Conservation (phyloP, 495 filamentous ascomycete genomes). For the Delitschia confertaspora region DNA sequence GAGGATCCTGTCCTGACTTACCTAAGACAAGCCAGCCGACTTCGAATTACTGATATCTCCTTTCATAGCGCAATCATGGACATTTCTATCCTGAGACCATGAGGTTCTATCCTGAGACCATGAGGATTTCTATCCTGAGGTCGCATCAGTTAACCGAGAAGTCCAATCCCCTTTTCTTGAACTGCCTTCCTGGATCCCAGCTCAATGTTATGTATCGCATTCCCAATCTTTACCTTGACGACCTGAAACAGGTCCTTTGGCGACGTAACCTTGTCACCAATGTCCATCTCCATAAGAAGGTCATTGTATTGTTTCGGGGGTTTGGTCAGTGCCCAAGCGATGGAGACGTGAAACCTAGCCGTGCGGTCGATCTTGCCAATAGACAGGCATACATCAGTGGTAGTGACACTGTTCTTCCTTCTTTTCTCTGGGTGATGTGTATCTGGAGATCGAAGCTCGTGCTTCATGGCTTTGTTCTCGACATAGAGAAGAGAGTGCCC, state of each 20-base stretch:
- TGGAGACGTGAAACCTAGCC: constrained; percentile 65
- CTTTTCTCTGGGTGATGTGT: constrained; percentile 4
- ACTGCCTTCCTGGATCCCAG: background rate
- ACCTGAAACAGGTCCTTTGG: constrained; percentile 33
- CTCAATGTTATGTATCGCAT: constrained; percentile 41
- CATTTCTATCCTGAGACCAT: too few species aligned
- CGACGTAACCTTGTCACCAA: constrained; percentile 26
- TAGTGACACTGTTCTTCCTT: constrained; percentile 1
- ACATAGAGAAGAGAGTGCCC: constrained; percentile 67
- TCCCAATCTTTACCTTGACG: constrained; percentile 73
- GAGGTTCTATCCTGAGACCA: too few species aligned
- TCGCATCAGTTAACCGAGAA: too few species aligned
- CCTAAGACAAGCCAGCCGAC: too few species aligned
- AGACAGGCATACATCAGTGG: background rate
- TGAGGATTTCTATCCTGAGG: too few species aligned
- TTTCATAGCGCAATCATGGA: too few species aligned
- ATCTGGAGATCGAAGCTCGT: constrained; percentile 1
- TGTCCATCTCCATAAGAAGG: constrained; percentile 7
- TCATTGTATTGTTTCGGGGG: constrained; percentile 10
- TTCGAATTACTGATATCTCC: too few species aligned
- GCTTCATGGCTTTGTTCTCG: constrained; percentile 10
- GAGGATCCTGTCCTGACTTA: too few species aligned
- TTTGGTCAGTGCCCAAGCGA: constrained; percentile 56
- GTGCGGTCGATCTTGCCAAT: constrained; percentile 33
- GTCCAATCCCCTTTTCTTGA: background rate